Conservation (phyloP, 257 asterid genomes). For the Lithospermum erythrorhizon region DNA sequence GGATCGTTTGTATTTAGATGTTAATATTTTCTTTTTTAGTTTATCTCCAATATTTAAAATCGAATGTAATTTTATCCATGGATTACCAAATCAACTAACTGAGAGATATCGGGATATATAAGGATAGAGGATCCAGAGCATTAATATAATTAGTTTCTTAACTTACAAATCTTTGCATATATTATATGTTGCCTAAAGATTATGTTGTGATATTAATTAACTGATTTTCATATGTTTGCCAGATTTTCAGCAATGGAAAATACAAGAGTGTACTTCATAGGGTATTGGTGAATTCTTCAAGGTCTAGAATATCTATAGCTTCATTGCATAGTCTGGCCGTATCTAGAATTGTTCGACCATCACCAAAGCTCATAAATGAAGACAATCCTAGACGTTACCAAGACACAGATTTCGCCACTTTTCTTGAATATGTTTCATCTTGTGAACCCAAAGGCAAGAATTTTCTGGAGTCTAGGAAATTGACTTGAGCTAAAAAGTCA, state of each 20-base stretch:
- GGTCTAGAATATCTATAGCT: constrained; percentile 24
- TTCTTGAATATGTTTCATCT: constrained; percentile 20
- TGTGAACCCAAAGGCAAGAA: constrained; percentile 25
- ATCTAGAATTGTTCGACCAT: constrained; percentile 15
- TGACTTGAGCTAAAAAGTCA: not conserved
- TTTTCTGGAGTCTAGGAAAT: constrained; percentile 24
- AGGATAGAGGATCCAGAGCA: too few species aligned
- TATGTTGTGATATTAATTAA: too few species aligned
- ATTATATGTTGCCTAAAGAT: too few species aligned
- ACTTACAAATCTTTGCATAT: too few species aligned
- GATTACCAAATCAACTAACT: too few species aligned
- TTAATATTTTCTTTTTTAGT: too few species aligned
- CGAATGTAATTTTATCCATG: too few species aligned
- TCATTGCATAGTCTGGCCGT: constrained; percentile 28
- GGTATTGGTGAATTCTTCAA: constrained; percentile 24
- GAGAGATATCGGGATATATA: too few species aligned
- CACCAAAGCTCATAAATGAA: constrained; percentile 17
- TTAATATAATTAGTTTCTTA: too few species aligned
- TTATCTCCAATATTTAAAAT: too few species aligned
- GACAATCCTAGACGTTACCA: constrained; percentile 22
- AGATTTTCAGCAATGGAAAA: constrained; percentile 35
- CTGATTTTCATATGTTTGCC: not conserved
- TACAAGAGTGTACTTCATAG: constrained; percentile 35
- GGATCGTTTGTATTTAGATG: too few species aligned
- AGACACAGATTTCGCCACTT: constrained; percentile 25